Percentiles rank a stretch among this genome's conserved stretches.
These are phyloP conservation scores for Litchi chinensis DNA, from an alignment of 345 rosid genomes.

Conservation along the genomic window DNA sequence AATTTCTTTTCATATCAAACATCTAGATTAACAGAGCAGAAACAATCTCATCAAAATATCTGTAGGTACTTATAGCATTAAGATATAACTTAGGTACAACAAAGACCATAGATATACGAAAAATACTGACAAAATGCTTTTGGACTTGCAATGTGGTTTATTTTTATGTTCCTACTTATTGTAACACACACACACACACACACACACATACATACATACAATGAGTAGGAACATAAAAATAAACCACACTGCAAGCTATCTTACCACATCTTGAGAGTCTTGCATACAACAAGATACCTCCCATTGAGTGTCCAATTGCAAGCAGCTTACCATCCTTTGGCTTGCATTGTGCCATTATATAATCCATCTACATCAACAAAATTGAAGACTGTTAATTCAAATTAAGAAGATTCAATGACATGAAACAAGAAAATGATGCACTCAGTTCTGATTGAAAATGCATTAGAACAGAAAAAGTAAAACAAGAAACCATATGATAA, in stretches of 20 bases:
- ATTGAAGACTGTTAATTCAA: constrained; percentile 7
- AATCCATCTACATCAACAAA: constrained; percentile 55
- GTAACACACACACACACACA: too few species aligned
- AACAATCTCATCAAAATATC: background rate
- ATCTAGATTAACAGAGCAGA: background rate
- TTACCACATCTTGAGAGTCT: constrained; percentile 62
- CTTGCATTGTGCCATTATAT: constrained; percentile 48
- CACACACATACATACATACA: too few species aligned
- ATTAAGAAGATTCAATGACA: background rate
- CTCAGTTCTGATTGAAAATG: background rate
- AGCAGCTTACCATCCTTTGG: constrained; percentile 69
- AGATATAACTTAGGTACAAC: background rate
- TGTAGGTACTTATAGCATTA: background rate
- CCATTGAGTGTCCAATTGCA: constrained; percentile 86
- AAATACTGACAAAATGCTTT: background rate
- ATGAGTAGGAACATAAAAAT: background rate
- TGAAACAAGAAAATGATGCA: background rate
- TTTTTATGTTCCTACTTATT: too few species aligned
- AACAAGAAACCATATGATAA: constrained; percentile 24
- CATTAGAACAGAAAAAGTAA: constrained; percentile 1
- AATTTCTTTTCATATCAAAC: background rate
- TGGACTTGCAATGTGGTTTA: background rate
- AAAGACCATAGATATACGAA: background rate
- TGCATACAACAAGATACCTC: constrained; percentile 77
- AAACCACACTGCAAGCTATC: constrained; percentile 20